Evolutionary conservation across 495 filamentous ascomycete genomes (phyloP), one percentile per base, ranked within the genome.

Genomic region (Haplographium delicatum): DNA sequence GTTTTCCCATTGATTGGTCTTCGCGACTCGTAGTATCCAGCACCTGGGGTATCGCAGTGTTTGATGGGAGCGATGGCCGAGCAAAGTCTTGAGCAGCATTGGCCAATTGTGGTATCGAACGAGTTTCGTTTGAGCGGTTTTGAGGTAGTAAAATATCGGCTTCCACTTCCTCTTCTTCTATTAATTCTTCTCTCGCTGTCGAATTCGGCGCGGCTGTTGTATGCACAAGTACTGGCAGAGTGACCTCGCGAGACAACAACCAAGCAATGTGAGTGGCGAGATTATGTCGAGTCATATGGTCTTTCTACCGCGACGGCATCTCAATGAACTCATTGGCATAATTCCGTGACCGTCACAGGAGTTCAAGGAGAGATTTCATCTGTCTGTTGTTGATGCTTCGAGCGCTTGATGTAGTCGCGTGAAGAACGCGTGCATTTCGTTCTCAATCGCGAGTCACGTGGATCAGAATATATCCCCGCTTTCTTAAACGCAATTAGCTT

Each of bases 231-330:
- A 33, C 47, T 30, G 49, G 57, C 23, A 62, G 52, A 54, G 56
- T 48, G 11, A 68, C 62, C 57, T 67, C 68, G 60, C 70, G 67
- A 44, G 64, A 62, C 54, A 81, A 61, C 59, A 84, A 72, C 80
- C 80, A 84, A 53, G 71, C 69, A 57, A 82, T 68, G 50, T 84
- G 78, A 58, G 68, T 69, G 53, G 59, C 62, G 44, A 84, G 68
- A 65, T 84, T 84, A 65, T 84, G 77, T 64, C 68, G 71, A 71
- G 82, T 84, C 82, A 86, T 86, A 61, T 70, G 60, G 56, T 24
- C 33, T 33, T 37, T 33, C n/a, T 51, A 38, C 34, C 47, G 37
- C 38, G 40, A 44, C 28, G 16, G 43, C 37, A 20, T 41, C 53
- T 23, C 20, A 31, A 38, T 4, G 22, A 26, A 42, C 41, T 51